phyloP scores from a whole-genome alignment of 495 filamentous ascomycete species.

The Tuber borchii region DNA sequence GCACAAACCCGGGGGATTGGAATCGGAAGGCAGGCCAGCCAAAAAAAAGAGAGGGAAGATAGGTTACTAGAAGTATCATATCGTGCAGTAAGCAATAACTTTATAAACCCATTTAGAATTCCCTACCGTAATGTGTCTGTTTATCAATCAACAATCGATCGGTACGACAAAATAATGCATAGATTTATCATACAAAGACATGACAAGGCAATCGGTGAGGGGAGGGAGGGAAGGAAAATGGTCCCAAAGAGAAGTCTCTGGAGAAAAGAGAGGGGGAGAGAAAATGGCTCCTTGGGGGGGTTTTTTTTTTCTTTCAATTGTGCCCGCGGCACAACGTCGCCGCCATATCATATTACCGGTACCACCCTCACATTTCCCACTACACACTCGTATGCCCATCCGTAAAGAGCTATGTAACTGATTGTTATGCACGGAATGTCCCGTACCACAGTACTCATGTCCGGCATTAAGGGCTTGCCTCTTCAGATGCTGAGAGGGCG shows the following conservation, averaged over 20 bases:
- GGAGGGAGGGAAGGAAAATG: background rate
- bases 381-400: background rate
- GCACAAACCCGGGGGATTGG: background rate
- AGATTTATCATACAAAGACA: background rate
- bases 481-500: background rate
- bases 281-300: background rate
- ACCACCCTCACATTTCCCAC: background rate
- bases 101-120: background rate
- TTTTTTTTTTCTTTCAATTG: background rate
- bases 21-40: background rate
- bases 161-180: background rate
- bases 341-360: background rate
- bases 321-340: background rate
- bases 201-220: background rate
- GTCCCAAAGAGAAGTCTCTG: background rate
- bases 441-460: background rate
- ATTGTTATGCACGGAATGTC: background rate
- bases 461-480: background rate
- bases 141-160: background rate
- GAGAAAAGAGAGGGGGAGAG: background rate
- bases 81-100: background rate
- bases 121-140: background rate
- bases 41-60: background rate
- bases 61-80: background rate
- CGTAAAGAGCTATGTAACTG: background rate